A percentile compares a stretch with the other conserved stretches of the same genome.
Conservation (phyloP, 139 green algal genomes). For the Ulvella scutata region DNA sequence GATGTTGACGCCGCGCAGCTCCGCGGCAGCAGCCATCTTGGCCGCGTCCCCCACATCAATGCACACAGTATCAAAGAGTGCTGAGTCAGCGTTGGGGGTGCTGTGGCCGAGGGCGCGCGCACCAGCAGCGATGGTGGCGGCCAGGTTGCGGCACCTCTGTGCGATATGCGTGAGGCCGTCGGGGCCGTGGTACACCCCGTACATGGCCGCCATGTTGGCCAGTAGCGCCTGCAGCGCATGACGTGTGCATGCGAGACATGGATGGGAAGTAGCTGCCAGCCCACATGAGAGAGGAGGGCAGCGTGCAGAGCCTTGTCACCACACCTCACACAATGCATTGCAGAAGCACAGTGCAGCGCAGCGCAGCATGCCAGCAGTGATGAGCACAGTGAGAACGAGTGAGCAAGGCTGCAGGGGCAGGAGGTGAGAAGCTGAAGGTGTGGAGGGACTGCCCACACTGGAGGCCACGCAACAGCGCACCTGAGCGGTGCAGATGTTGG, state of each 20-base stretch:
- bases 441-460: neutral
- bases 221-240: conserved; percentile 67
- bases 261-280: no score
- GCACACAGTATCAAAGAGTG: conserved; percentile 94
- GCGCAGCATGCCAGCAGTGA: no score
- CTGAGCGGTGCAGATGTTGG: conserved; percentile 98
- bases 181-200: conserved; percentile 95
- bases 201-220: conserved; percentile 96
- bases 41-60: conserved; percentile 35
- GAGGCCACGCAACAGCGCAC: conserved; percentile 13
- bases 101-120: conserved; percentile 57
- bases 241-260: neutral
- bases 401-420: neutral
- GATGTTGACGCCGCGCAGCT: conserved; percentile 58
- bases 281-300: no score
- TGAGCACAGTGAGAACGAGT: no score
- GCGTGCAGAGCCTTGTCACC: no score
- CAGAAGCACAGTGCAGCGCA: no score
- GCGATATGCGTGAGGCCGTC: conserved; percentile 86
- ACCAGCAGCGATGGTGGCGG: conserved; percentile 66
- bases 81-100: neutral
- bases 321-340: no score
- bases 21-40: conserved; percentile 16
- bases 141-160: conserved; percentile 67
- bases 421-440: no score